These are phyloP conservation scores for Eimeria necatrix DNA, from an alignment of 169 alveolate genomes.

Conservation along the genomic window DNA sequence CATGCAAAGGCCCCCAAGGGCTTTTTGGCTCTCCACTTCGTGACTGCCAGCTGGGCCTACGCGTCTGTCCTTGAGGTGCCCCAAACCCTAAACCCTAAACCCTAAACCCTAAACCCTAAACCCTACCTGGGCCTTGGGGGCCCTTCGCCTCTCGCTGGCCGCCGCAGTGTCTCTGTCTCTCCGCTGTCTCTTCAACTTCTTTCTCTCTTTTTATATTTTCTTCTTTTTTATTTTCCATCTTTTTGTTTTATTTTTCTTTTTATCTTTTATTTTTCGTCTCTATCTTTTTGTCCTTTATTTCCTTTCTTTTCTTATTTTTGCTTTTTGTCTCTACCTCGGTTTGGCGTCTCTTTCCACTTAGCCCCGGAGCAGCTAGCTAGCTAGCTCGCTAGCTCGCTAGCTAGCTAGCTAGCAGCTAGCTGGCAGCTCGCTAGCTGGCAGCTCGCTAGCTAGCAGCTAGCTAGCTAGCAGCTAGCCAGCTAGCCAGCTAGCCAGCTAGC, in stretches of 20 bases:
- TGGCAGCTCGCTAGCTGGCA: too few relatives aligned
- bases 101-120: too few relatives aligned
- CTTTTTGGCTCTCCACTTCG: not conserved
- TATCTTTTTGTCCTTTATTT: not conserved
- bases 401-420: too few relatives aligned
- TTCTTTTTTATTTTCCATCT: not conserved
- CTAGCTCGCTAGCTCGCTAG: too few relatives aligned
- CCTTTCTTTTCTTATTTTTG: not conserved
- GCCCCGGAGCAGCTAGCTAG: too few relatives aligned
- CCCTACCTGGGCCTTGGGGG: not conserved
- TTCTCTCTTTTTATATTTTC: not conserved
- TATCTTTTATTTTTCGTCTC: not conserved
- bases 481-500: too few relatives aligned
- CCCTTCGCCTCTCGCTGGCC: not conserved
- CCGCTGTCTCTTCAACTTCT: not conserved
- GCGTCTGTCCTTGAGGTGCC: not conserved
- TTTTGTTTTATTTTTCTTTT: too few relatives aligned
- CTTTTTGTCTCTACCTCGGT: not conserved
- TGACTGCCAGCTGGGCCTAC: conserved; percentile 1
- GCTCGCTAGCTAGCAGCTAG: too few relatives aligned
- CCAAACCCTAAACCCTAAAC: too few relatives aligned
- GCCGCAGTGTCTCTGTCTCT: not conserved
- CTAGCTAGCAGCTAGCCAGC: too few relatives aligned
- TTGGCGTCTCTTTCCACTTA: too few relatives aligned
- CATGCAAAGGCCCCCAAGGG: not conserved